Evolutionary conservation across 768 basidiomycete genomes (phyloP), one percentile per base, ranked within the genome.

Genomic region (Xerocomellus dryophilus): DNA sequence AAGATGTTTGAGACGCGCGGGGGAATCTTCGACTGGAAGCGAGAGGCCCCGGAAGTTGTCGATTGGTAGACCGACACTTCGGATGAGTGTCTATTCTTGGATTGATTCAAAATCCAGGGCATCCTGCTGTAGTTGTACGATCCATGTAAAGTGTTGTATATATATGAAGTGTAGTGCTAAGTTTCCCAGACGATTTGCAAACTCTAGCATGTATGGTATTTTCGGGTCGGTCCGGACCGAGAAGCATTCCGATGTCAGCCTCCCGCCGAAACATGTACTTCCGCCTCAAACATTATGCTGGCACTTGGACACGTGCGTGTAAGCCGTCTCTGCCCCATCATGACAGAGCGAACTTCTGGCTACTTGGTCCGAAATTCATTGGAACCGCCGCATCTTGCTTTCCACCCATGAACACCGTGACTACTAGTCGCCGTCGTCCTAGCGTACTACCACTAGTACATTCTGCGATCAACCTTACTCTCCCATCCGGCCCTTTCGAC

Each of bases 11-110:
- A 66, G 6, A 56, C 62, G 15, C 62, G 69, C 18, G 73, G 71
- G 10, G 73, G 74, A 1, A 48, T 71, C 12, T 74, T 73, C 39
- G 72, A 72, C 31, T 76, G 75, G 74, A 71, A 59, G 45, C 58
- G 62, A 51, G 58, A 59, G 8, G 14, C 8, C 5, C 50, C 29
- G 0, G 21, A 32, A 21, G 18, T 34, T 11, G 17, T 54, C 11
- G 53, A 54, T 14, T 54, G 53, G 53, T 54, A 54, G 27, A 25
- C 9, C 9, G 18, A 17, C 6, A 17, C 18, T 31, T 44, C 21
- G 48, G 48, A 32, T 25, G 15, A n/a, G n/a, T 47, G 0, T 14
- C 2, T 18, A 7, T 9, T 11, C 8, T 46, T 14, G 39, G 25
- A 38, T 49, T 5, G 12, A 27, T 14, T 12, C 17, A 11, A 46